Evolutionary conservation across 2,329 filamentous ascomycete genomes (phyloP).

Genomic region (Phyllosticta citriasiana): DNA sequence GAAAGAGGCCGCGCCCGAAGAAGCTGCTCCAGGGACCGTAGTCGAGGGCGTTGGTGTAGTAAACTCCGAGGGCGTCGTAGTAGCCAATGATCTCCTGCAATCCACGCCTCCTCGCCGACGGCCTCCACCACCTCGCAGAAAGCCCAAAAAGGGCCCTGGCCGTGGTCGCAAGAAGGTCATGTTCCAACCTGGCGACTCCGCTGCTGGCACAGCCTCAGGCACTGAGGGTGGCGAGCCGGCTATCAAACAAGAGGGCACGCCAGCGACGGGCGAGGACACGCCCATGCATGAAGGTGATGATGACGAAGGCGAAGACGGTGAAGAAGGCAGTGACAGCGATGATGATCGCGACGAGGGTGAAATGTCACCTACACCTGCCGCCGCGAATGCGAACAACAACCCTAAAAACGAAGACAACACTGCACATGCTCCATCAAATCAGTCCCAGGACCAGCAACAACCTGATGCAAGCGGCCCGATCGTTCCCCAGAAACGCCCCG

Average conservation of each 20-base stretch:
- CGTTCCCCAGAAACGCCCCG: constrained; percentile 4
- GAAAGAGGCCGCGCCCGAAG: constrained; percentile 32
- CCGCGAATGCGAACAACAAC: constrained; percentile 14
- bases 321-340: constrained; percentile 39
- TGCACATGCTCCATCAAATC: not conserved
- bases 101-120: constrained; percentile 49
- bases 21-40: constrained; percentile 42
- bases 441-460: not conserved
- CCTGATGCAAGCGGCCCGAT: not conserved
- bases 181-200: constrained; percentile 40
- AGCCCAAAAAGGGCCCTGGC: constrained; percentile 63
- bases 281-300: constrained; percentile 35
- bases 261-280: constrained; percentile 28
- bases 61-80: constrained; percentile 51
- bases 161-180: constrained; percentile 68
- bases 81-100: constrained; percentile 36
- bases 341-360: constrained; percentile 37
- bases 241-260: constrained; percentile 32
- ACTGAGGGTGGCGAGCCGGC: constrained; percentile 18
- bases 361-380: constrained; percentile 35
- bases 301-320: constrained; percentile 39
- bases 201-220: constrained; percentile 26
- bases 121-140: constrained; percentile 69
- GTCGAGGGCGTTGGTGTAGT: constrained; percentile 51
- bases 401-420: constrained; percentile 14